Percentiles rank a stretch among this genome's conserved stretches.
phyloP scores from a whole-genome alignment of 1,284 basidiomycete genomes.

The Megacollybia platyphylla region DNA sequence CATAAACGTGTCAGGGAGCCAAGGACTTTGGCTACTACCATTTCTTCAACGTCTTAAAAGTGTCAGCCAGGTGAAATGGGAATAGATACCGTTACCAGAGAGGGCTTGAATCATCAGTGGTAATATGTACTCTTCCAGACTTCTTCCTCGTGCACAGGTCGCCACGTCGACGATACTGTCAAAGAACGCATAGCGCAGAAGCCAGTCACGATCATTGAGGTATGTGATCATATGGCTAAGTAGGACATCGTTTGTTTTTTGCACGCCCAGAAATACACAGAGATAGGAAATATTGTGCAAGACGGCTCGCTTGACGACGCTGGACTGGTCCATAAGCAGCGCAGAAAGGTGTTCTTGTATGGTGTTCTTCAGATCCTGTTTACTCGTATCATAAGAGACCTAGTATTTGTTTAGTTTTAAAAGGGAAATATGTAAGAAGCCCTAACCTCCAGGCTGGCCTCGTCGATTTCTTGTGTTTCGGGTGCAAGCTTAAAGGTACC shows the following conservation, averaged over 20 bases:
- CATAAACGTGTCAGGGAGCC: conserved; percentile 76
- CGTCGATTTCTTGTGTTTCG: conserved; percentile 64
- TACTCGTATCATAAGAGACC: conserved; percentile 80
- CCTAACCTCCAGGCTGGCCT: conserved; percentile 60
- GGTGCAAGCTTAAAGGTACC: conserved; percentile 56
- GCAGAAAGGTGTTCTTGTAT: conserved; percentile 84
- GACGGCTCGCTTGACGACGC: conserved; percentile 66
- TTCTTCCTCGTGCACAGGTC: conserved; percentile 79
- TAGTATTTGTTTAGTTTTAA: conserved; percentile 17
- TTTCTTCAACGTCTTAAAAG: conserved; percentile 80
- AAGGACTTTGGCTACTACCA: conserved; percentile 82
- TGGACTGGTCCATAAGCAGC: conserved; percentile 63
- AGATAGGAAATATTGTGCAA: conserved; percentile 76
- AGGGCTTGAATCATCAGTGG: conserved; percentile 90
- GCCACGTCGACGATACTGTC: conserved; percentile 94
- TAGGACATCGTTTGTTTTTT: conserved; percentile 89
- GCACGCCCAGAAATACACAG: conserved; percentile 86
- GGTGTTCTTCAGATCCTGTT: conserved; percentile 76
- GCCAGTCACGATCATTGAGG: conserved; percentile 92
- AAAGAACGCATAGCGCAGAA: conserved; percentile 85
- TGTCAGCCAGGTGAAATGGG: conserved; percentile 9
- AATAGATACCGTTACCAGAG: conserved; percentile 44
- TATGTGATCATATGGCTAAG: conserved; percentile 98
- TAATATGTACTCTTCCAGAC: conserved; percentile 83
- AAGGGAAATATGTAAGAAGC: conserved; percentile 2